Conservation (phyloP, 78 protist genomes). For the Dictyostelium discoideum region DNA sequence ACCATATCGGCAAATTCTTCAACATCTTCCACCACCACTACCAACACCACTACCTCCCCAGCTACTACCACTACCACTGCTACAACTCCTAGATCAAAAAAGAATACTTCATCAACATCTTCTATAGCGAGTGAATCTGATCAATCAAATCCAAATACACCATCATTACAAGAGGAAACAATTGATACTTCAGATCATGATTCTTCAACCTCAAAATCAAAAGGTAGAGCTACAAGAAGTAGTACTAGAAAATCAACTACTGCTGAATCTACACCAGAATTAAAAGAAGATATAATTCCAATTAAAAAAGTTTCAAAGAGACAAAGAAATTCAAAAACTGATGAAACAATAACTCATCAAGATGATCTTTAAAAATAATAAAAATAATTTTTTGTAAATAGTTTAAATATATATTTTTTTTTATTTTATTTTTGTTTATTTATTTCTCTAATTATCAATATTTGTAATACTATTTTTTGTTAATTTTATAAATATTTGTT, state of each 20-base stretch:
- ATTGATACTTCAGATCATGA: not conserved
- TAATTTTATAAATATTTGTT: slow-evolving; percentile 30
- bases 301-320: slow-evolving; percentile 32
- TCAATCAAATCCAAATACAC: slow-evolving; percentile 19
- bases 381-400: not conserved
- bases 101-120: slow-evolving; percentile 8
- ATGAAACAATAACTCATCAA: slow-evolving; percentile 11
- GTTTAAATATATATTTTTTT: not conserved
- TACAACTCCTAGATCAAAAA: slow-evolving; percentile 11
- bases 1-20: not conserved
- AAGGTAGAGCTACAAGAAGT: not conserved
- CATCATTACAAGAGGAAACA: slow-evolving; percentile 15
- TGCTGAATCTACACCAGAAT: slow-evolving; percentile 9
- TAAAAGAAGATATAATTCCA: not conserved
- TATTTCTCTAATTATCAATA: not conserved
- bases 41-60: not conserved
- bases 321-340: slow-evolving; percentile 26
- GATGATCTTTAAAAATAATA: not conserved
- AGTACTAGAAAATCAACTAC: not conserved
- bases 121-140: not conserved
- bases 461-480: not conserved
- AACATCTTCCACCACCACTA: not conserved
- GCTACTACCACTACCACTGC: not conserved
- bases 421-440: not conserved
- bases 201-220: not conserved